Evolutionary conservation across 2,329 filamentous ascomycete genomes (phyloP).

Genomic region (Aspergillus caelatus): DNA sequence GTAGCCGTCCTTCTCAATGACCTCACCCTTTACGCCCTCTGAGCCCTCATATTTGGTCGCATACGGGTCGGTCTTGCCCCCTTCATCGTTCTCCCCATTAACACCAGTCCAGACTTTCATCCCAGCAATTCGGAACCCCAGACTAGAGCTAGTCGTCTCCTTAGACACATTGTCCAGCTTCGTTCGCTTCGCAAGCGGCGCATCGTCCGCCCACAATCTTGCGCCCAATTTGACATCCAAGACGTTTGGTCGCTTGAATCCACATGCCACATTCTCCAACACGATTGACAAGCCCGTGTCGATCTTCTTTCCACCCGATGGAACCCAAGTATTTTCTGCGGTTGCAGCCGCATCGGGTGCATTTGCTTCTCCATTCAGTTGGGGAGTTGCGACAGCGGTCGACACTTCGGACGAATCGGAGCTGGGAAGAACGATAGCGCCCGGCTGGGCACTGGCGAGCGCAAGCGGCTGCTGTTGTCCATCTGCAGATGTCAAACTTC

Average conservation of each 20-base stretch:
- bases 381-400: slow-evolving; percentile 18
- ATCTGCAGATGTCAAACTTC: slow-evolving; percentile 71
- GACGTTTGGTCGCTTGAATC: slow-evolving; percentile 84
- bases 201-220: slow-evolving; percentile 78
- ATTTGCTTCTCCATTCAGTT: slow-evolving; percentile 5
- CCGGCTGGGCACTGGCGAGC: slow-evolving; percentile 54
- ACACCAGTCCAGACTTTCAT: slow-evolving; percentile 62
- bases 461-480: slow-evolving; percentile 39
- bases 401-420: slow-evolving; percentile 25
- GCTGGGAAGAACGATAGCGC: slow-evolving; percentile 31
- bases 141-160: slow-evolving; percentile 60
- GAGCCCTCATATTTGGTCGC: slow-evolving; percentile 48
- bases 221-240: slow-evolving; percentile 90
- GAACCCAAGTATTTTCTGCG: slow-evolving; percentile 43
- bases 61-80: slow-evolving; percentile 37
- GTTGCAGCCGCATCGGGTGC: slow-evolving; percentile 22
- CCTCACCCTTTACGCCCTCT: slow-evolving; percentile 47
- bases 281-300: slow-evolving; percentile 79
- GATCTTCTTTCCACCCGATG: slow-evolving; percentile 64
- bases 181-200: slow-evolving; percentile 59
- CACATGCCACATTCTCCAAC: slow-evolving; percentile 78
- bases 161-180: slow-evolving; percentile 62
- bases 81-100: slow-evolving; percentile 34
- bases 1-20: slow-evolving; percentile 55
- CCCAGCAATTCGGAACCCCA: slow-evolving; percentile 67